Percentiles rank a stretch among this genome's conserved stretches.
Evolutionary conservation across 192 early-diverging fungal genomes (phyloP).

Genomic region (Backusella luteola): DNA sequence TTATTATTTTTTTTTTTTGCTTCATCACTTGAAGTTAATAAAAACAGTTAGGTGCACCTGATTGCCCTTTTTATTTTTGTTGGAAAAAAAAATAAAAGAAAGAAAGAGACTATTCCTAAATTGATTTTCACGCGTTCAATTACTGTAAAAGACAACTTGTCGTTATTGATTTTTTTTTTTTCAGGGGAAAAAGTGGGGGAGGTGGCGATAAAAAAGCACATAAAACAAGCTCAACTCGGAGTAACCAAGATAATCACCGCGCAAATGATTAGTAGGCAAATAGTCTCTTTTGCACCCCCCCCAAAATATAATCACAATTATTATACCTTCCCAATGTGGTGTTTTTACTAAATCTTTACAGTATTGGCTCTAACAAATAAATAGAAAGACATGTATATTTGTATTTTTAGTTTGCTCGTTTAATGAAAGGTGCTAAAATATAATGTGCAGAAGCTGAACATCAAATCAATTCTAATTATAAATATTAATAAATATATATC

Average conservation of each 20-base stretch:
- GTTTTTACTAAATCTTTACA: neutral
- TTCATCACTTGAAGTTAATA: neutral
- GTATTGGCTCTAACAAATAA: neutral
- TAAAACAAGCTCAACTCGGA: neutral
- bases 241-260: neutral
- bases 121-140: no score
- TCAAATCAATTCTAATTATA: neutral
- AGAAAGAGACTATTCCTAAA: neutral
- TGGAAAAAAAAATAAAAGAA: neutral
- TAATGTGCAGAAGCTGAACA: neutral
- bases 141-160: no score
- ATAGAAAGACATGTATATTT: neutral
- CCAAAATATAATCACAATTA: neutral
- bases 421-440: neutral
- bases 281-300: neutral
- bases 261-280: neutral
- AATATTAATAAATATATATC: neutral
- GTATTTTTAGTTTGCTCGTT: neutral
- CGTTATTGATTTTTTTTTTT: slow-evolving; percentile 3
- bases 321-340: neutral
- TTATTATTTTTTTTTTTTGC: no score
- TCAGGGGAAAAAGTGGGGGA: slow-evolving; percentile 1
- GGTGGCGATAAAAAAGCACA: neutral
- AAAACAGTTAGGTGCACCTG: neutral
- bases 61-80: neutral